Evolutionary conservation across 2,329 filamentous ascomycete genomes (phyloP).

Genomic region (Akanthomyces lecanii): DNA sequence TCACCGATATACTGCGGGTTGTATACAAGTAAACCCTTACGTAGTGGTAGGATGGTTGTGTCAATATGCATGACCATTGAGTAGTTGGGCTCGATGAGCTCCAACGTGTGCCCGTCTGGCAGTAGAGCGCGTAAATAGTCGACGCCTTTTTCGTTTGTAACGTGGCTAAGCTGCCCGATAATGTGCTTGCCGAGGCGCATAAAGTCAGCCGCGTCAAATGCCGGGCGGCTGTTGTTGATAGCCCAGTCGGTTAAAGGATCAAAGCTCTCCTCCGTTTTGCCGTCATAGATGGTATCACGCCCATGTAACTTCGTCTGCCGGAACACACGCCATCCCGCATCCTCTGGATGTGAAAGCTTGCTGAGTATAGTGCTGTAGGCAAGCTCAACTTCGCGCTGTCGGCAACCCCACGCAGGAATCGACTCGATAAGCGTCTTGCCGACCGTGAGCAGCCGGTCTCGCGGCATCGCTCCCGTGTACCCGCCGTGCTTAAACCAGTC

Average conservation of each 20-base stretch:
- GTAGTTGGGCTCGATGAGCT: constrained; percentile 25
- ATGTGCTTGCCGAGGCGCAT: constrained; percentile 7
- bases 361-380: constrained; percentile 18
- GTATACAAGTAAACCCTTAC: constrained; percentile 26
- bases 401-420: constrained; percentile 28
- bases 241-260: not conserved
- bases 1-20: constrained; percentile 25
- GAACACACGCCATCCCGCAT: not conserved
- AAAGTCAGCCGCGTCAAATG: constrained; percentile 14
- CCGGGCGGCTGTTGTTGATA: constrained; percentile 11
- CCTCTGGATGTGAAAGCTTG: not conserved
- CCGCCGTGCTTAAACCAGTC: constrained; percentile 26
- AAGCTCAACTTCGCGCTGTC: constrained; percentile 23
- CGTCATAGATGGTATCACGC: constrained; percentile 2
- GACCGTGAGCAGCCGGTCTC: constrained; percentile 30
- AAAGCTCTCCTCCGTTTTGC: not conserved
- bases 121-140: constrained; percentile 3
- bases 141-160: constrained; percentile 10
- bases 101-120: constrained; percentile 24
- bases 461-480: constrained; percentile 32
- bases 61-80: constrained; percentile 29
- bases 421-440: constrained; percentile 30
- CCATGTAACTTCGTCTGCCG: constrained; percentile 2
- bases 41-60: constrained; percentile 28
- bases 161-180: constrained; percentile 10